These are phyloP conservation scores for Xylaria flabelliformis DNA, from an alignment of 495 filamentous ascomycete species.

Conservation along the genomic window DNA sequence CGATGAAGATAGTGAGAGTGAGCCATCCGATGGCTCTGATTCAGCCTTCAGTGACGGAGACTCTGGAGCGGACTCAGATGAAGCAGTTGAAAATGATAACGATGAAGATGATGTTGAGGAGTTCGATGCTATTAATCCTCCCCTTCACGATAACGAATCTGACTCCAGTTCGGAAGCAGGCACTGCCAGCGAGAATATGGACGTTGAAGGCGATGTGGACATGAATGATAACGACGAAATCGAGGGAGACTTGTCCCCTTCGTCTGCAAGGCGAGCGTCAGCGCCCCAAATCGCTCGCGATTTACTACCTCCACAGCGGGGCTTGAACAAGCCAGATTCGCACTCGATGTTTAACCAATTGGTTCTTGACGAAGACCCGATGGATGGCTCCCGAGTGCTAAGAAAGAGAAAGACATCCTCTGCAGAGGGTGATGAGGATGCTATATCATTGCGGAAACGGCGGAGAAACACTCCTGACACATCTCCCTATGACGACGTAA, in stretches of 20 bases:
- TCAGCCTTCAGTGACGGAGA: slow-evolving; percentile 58
- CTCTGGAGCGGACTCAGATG: slow-evolving; percentile 70
- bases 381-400: slow-evolving; percentile 84
- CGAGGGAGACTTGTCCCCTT: slow-evolving; percentile 42
- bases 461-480: slow-evolving; percentile 50
- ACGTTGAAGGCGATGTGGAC: slow-evolving; percentile 36
- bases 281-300: slow-evolving; percentile 70
- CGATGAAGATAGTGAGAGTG: slow-evolving; percentile 49
- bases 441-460: slow-evolving; percentile 52
- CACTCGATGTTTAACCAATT: slow-evolving; percentile 86
- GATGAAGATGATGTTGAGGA: slow-evolving; percentile 82
- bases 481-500: slow-evolving; percentile 39
- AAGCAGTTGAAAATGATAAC: slow-evolving; percentile 68
- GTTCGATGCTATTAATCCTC: slow-evolving; percentile 66
- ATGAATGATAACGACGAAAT: slow-evolving; percentile 43
- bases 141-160: slow-evolving; percentile 50
- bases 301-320: slow-evolving; percentile 75
- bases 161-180: slow-evolving; percentile 55
- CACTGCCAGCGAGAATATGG: slow-evolving; percentile 44
- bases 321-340: slow-evolving; percentile 73
- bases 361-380: slow-evolving; percentile 77
- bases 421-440: slow-evolving; percentile 51
- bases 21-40: slow-evolving; percentile 41
- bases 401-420: slow-evolving; percentile 81
- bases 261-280: slow-evolving; percentile 50